Evolutionary conservation across 2,329 filamentous ascomycete species (phyloP), one percentile per base, ranked within the genome.

Genomic region (Penicillium sp.): DNA sequence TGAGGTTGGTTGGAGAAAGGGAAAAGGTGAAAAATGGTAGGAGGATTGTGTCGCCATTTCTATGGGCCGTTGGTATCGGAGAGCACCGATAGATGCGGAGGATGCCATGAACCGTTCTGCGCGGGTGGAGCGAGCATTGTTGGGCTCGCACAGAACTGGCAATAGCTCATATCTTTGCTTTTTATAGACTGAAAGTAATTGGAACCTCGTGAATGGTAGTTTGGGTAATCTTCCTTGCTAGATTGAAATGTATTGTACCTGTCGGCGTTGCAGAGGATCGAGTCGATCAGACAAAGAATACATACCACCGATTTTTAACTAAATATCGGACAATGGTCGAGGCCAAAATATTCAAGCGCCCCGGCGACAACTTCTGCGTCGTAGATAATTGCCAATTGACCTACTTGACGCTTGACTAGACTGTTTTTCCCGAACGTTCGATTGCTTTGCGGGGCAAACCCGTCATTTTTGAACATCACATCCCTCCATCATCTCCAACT

Each of bases 341-440:
- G 18, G 9, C 9, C 16, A 23, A n/a, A 21, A 23, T 16, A 13
- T 21, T 21, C 1, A 21, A 39, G 21, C 12, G 18, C 10, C 21
- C 12, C 23, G 10, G 8, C 18, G 18, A 39, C 10, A 13, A 21
- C 16, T 39, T 13, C 10, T 39, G 9, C 36, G 6, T 21, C 10
- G 18, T 21, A 39, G n/a, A 39, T 10, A 29, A 42, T 16, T 28
- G 34, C 16, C 21, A 29, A 36, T 31, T 29, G 24, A 23, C 18
- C 36, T 18, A 33, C n/a, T 10, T 44, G 29, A 42, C 29, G 15
- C 23, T 36, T 16, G 26, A 46, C 49, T 31, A 41, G 36, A 45
- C 38, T 18, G 47, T 52, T 59, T 70, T 70, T 70, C 67, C 60
- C 59, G 67, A 70, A 68, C 55, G 64, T 69, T 70, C 67, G 63